Percentiles rank a stretch among this genome's conserved stretches.
Evolutionary conservation across 495 filamentous ascomycete genomes (phyloP).

Genomic region (Hypoxylon rickii): DNA sequence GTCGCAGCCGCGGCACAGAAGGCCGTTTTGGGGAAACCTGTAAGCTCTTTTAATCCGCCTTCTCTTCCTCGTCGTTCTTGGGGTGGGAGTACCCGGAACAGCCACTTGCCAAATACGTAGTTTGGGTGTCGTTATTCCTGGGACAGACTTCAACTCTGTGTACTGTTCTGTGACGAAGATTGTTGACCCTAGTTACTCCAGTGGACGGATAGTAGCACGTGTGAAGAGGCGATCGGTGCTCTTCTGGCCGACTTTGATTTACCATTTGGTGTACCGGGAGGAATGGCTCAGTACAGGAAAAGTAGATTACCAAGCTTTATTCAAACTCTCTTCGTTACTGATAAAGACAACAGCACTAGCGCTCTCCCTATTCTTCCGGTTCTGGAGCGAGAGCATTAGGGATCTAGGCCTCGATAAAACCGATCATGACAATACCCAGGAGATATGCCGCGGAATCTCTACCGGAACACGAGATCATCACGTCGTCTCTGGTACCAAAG

Average conservation of each 20-base stretch:
- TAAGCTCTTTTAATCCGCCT: no score
- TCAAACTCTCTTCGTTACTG: conserved; percentile 2
- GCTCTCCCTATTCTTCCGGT: conserved; percentile 74
- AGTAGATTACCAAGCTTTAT: no score
- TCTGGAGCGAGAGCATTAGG: conserved; percentile 61
- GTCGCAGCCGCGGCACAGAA: conserved; percentile 67
- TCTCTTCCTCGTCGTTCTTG: no score
- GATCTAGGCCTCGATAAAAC: conserved; percentile 39
- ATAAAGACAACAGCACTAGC: conserved; percentile 43
- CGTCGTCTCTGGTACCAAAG: conserved; percentile 56
- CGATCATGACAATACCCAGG: conserved; percentile 53
- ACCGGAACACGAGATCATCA: conserved; percentile 60
- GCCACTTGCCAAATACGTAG: no score
- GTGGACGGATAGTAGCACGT: conserved; percentile 65
- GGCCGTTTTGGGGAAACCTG: conserved; percentile 20
- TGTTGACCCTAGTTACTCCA: no score
- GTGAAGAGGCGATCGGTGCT: conserved; percentile 74
- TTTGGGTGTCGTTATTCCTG: no score
- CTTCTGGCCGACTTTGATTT: conserved; percentile 77
- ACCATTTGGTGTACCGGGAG: conserved; percentile 76
- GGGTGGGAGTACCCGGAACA: no score
- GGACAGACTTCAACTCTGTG: background rate
- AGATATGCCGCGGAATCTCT: conserved; percentile 62
- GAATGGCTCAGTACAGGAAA: conserved; percentile 87
- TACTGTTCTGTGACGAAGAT: conserved; percentile 65